phyloP scores from a whole-genome alignment of 129 eudicot species.

The Tagetes patula region DNA sequence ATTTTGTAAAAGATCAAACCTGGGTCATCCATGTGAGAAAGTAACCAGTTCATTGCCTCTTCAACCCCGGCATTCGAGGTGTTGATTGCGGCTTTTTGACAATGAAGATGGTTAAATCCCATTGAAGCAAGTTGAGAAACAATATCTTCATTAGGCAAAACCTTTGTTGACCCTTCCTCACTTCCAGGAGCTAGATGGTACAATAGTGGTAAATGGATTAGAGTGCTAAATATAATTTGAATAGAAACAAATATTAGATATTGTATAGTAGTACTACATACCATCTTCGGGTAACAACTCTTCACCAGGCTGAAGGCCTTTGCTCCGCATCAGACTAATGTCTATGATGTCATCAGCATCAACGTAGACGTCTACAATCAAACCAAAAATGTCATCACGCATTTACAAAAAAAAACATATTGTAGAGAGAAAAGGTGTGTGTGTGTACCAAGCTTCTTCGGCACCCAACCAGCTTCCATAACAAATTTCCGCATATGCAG shows the following conservation, averaged over 20 bases:
- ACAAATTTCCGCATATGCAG: slow-evolving; percentile 98
- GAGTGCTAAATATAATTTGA: neutral
- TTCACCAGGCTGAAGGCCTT: slow-evolving; percentile 94
- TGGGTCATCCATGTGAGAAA: slow-evolving; percentile 92
- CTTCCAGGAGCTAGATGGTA: slow-evolving; percentile 45
- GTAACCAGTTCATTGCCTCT: slow-evolving; percentile 97
- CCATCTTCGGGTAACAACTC: slow-evolving; percentile 90
- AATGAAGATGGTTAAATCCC: slow-evolving; percentile 76
- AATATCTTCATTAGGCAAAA: slow-evolving; percentile 65
- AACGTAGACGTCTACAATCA: slow-evolving; percentile 68
- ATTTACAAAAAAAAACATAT: neutral
- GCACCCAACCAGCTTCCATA: slow-evolving; percentile 99
- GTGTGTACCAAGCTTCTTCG: slow-evolving; percentile 81
- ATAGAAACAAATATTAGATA: neutral
- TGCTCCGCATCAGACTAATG: slow-evolving; percentile 88
- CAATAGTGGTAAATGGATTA: neutral
- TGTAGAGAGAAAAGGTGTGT: neutral
- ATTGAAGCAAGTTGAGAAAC: slow-evolving; percentile 79
- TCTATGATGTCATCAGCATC: slow-evolving; percentile 93
- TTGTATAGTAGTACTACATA: slow-evolving; percentile 23
- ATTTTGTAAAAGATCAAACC: slow-evolving; percentile 45
- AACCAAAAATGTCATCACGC: slow-evolving; percentile 21
- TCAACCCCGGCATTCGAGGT: slow-evolving; percentile 87
- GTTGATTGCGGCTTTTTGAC: slow-evolving; percentile 93
- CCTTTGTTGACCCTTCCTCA: slow-evolving; percentile 39